phyloP scores from a whole-genome alignment of 116 monocot genomes.

The Zostera marina region DNA sequence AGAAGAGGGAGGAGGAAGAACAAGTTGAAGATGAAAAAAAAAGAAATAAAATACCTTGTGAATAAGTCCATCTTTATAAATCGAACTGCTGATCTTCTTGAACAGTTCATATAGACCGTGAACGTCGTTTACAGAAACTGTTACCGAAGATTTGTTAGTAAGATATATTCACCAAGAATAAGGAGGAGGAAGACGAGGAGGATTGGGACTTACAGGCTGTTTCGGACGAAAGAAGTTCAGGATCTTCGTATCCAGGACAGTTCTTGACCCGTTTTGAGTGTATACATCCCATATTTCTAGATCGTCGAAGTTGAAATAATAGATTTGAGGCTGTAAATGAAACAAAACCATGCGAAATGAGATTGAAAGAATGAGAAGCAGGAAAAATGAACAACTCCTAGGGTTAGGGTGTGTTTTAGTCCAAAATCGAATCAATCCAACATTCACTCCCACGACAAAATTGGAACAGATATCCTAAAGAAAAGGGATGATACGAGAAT shows the following conservation, averaged over 20 bases:
- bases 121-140: slow-evolving; percentile 83
- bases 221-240: slow-evolving; percentile 44
- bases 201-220: slow-evolving; percentile 40
- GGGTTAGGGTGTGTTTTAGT: too few species aligned
- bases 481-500: too few species aligned
- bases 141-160: neutral
- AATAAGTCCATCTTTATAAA: slow-evolving; percentile 78
- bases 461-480: too few species aligned
- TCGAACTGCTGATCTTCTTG: slow-evolving; percentile 65
- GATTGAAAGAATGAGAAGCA: too few species aligned
- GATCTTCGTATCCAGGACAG: slow-evolving; percentile 47
- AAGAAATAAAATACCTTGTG: slow-evolving; percentile 50
- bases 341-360: too few species aligned
- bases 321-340: too few species aligned
- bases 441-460: too few species aligned
- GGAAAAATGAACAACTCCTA: too few species aligned
- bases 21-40: neutral
- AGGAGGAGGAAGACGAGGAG: neutral
- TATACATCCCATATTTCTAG: too few species aligned
- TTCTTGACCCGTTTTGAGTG: too few species aligned
- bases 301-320: too few species aligned
- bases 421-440: too few species aligned
- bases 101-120: slow-evolving; percentile 75
- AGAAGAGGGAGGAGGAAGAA: neutral
- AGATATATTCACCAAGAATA: neutral